Conservation (phyloP, 345 rosid genomes). For the Acer yangbiense region DNA sequence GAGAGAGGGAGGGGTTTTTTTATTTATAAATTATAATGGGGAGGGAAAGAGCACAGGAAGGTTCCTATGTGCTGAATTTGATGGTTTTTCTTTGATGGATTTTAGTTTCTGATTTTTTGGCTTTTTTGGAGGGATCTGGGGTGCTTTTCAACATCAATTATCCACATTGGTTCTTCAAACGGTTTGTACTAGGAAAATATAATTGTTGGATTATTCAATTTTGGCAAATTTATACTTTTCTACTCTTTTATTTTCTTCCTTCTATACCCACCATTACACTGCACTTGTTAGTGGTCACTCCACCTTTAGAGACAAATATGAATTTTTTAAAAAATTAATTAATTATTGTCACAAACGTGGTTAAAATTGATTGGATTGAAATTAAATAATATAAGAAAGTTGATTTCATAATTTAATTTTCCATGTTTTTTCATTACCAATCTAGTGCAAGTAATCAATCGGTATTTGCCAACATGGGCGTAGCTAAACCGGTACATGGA, state of each 20-base stretch:
- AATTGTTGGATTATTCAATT: not conserved
- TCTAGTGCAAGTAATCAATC: not conserved
- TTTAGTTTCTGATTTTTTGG: not conserved
- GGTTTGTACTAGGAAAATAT: not conserved
- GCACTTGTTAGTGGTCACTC: no score
- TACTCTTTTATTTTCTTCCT: not conserved
- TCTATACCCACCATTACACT: not conserved
- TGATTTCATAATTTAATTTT: not conserved
- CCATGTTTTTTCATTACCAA: not conserved
- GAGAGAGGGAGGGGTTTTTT: no score
- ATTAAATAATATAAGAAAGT: not conserved
- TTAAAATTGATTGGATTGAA: not conserved
- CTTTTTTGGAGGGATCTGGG: not conserved
- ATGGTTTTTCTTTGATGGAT: not conserved
- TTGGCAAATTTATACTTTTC: not conserved
- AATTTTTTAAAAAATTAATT: no score
- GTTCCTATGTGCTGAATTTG: conserved; percentile 20
- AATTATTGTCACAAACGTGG: not conserved
- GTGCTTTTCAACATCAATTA: not conserved
- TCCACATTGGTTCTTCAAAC: not conserved
- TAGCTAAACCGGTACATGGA: no score
- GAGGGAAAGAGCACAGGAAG: conserved; percentile 22
- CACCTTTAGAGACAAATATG: not conserved
- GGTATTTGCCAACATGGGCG: not conserved
- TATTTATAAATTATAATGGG: not conserved